phyloP scores from a whole-genome alignment of 345 rosid species.

The Corymbia maculata region DNA sequence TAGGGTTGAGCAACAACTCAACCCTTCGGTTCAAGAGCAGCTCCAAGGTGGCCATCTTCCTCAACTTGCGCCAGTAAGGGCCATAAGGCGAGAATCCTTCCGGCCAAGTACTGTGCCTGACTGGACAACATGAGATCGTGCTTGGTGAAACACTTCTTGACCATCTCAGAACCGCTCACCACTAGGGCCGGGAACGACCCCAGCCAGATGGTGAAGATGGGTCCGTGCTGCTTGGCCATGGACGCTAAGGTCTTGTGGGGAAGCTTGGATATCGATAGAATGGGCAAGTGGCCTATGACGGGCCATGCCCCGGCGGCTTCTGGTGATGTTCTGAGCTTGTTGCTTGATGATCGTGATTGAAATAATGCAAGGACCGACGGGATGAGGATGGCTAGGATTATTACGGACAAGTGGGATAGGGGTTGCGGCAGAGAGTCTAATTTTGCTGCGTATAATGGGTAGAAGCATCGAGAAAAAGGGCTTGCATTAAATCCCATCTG shows the following conservation, averaged over 20 bases:
- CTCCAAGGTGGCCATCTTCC: conserved; percentile 12
- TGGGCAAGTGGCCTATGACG: conserved; percentile 27
- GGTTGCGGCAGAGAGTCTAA: neutral
- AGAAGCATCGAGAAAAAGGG: neutral
- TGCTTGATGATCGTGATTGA: conserved; percentile 6
- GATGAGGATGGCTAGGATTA: neutral
- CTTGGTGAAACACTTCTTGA: conserved; percentile 20
- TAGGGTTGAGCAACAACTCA: neutral
- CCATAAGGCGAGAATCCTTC: conserved; percentile 9
- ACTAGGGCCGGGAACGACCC: conserved; percentile 21
- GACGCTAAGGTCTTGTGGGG: conserved; percentile 18
- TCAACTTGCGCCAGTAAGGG: conserved; percentile 20
- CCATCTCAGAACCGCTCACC: neutral
- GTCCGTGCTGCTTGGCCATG: conserved; percentile 28
- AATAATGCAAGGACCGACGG: neutral
- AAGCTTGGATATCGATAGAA: conserved; percentile 1
- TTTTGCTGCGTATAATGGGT: neutral
- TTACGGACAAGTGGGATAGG: neutral
- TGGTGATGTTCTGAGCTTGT: neutral
- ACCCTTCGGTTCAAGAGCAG: conserved; percentile 11
- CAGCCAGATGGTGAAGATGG: conserved; percentile 19
- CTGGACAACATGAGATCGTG: conserved; percentile 16
- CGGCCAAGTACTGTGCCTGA: conserved; percentile 10
- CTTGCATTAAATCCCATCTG: too few species aligned
- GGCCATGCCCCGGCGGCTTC: conserved; percentile 11